A percentile compares a stretch with the other conserved stretches of the same genome.
Evolutionary conservation across 164 flowering plant genomes (phyloP).

Genomic region (Nymphaea colorata): DNA sequence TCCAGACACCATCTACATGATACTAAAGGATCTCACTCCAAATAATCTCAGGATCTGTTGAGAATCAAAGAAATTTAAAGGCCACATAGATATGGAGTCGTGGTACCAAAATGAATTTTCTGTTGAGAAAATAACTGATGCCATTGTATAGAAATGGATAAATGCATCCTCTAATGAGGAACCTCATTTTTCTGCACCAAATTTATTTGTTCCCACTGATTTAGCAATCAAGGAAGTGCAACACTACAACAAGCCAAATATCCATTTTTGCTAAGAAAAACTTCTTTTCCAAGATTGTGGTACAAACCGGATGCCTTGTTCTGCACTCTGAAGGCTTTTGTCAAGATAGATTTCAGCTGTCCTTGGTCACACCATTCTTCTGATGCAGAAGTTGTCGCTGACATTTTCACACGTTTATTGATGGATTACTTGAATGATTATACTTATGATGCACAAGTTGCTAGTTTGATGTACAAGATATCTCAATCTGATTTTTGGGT

Average conservation of each 20-base stretch:
- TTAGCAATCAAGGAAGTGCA: constrained; percentile 44
- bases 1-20: constrained; percentile 39
- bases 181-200: constrained; percentile 64
- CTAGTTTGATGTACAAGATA: no score
- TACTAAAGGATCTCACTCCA: constrained; percentile 52
- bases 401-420: constrained; percentile 57
- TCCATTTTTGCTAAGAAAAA: constrained; percentile 59
- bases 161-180: constrained; percentile 45
- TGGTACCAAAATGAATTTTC: constrained; percentile 92
- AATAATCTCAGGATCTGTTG: constrained; percentile 83
- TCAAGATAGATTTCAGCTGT: constrained; percentile 75
- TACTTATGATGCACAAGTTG: no score
- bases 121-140: constrained; percentile 36
- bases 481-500: no score
- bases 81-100: constrained; percentile 66
- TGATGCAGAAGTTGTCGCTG: constrained; percentile 66
- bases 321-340: constrained; percentile 72
- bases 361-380: constrained; percentile 67
- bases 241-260: constrained; percentile 39
- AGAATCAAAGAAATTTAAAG: constrained; percentile 88
- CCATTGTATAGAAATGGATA: constrained; percentile 72
- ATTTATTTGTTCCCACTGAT: constrained; percentile 84
- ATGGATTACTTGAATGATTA: constrained; percentile 96
- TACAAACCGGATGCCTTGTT: constrained; percentile 83
- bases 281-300: constrained; percentile 72